Conservation (phyloP, 805 yeast genomes). For the Schizosaccharomyces osmophilus region DNA sequence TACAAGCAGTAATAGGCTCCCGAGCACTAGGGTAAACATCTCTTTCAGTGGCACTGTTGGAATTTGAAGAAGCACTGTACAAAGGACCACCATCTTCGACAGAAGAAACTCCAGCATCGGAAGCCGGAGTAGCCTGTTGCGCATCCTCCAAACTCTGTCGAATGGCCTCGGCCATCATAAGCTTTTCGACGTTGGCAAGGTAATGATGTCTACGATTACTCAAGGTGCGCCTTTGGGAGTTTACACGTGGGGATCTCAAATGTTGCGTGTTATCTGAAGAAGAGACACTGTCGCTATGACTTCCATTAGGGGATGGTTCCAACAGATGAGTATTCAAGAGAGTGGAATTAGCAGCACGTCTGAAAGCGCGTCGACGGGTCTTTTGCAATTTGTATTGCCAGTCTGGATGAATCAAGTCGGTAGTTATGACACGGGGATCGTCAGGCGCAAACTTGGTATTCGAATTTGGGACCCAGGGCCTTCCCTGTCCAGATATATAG, state of each 20-base stretch:
- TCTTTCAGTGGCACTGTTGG: neutral
- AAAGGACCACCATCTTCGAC: neutral
- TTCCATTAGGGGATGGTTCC: neutral
- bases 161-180: slow-evolving; percentile 70
- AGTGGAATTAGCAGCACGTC: slow-evolving; percentile 80
- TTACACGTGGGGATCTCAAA: neutral
- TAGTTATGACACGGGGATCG: slow-evolving; percentile 46
- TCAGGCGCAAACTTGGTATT: slow-evolving; percentile 25
- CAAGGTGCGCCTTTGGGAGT: slow-evolving; percentile 4
- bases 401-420: slow-evolving; percentile 72
- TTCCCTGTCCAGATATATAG: neutral
- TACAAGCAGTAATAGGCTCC: no score
- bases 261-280: slow-evolving; percentile 4
- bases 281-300: neutral
- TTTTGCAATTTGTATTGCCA: slow-evolving; percentile 57
- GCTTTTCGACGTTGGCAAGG: slow-evolving; percentile 30
- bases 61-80: neutral
- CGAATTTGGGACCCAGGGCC: neutral
- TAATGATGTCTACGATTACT: slow-evolving; percentile 6
- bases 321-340: slow-evolving; percentile 63
- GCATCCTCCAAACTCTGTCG: slow-evolving; percentile 40
- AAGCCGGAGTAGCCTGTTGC: neutral
- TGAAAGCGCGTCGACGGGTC: slow-evolving; percentile 55
- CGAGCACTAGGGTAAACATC: neutral
- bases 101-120: neutral